A percentile compares a stretch with the other conserved stretches of the same genome.
These are phyloP conservation scores for Harrya chromipes DNA, from an alignment of 768 basidiomycete genomes.

Conservation along the genomic window DNA sequence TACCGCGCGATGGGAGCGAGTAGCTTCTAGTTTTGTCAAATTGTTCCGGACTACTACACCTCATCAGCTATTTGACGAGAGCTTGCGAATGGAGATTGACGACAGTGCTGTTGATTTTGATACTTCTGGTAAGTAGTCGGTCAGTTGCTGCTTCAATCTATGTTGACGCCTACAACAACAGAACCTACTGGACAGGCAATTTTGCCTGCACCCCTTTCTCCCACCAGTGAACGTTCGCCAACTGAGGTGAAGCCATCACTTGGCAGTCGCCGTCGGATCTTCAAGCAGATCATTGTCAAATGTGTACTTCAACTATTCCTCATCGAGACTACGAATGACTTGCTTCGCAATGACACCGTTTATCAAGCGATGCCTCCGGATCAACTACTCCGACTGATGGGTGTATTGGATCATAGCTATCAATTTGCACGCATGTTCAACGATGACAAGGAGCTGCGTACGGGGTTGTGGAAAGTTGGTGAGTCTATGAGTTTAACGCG, in stretches of 20 bases:
- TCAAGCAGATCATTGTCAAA: constrained; percentile 99
- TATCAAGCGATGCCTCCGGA: constrained; percentile 93
- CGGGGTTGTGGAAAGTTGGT: constrained; percentile 99
- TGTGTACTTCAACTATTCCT: constrained; percentile 95
- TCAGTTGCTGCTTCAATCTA: background rate
- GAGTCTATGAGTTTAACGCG: constrained; percentile 35
- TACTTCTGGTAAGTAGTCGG: constrained; percentile 28
- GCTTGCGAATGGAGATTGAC: constrained; percentile 80
- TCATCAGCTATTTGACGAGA: constrained; percentile 94
- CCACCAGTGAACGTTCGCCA: constrained; percentile 55
- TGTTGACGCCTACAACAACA: constrained; percentile 8
- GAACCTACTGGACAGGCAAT: constrained; percentile 67
- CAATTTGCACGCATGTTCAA: constrained; percentile 97
- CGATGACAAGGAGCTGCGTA: constrained; percentile 95
- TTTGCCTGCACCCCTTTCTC: constrained; percentile 85
- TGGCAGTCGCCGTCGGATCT: constrained; percentile 75
- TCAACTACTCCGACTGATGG: constrained; percentile 90
- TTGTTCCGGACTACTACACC: constrained; percentile 98
- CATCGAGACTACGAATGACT: constrained; percentile 95
- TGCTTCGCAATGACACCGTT: constrained; percentile 88
- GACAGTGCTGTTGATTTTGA: constrained; percentile 56
- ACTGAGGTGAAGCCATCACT: constrained; percentile 51
- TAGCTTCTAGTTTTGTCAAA: constrained; percentile 89
- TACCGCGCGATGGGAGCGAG: constrained; percentile 82
- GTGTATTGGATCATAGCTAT: constrained; percentile 94